Conservation (phyloP, 2,329 filamentous ascomycete species). For the Aureobasidium pullulans region DNA sequence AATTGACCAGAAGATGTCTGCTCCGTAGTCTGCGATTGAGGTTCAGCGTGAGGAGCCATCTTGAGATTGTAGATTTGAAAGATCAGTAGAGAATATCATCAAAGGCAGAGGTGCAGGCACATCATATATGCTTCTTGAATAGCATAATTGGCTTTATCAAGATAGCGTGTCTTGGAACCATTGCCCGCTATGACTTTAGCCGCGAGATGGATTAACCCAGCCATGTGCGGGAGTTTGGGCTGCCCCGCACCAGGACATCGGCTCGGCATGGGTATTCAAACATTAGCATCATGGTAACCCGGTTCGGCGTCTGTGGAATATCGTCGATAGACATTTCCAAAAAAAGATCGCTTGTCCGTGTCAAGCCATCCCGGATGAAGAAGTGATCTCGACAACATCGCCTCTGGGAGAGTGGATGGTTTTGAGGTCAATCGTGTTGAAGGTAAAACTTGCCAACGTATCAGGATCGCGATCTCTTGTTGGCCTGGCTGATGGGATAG, state of each 20-base stretch:
- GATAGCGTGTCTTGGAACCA: neutral
- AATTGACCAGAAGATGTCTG: neutral
- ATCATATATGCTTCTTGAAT: neutral
- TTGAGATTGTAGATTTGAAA: neutral
- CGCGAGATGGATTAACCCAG: slow-evolving; percentile 5
- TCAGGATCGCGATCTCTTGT: neutral
- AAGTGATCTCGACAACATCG: neutral
- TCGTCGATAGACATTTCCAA: too few species aligned
- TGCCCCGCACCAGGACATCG: neutral
- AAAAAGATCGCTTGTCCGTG: neutral
- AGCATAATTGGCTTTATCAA: slow-evolving; percentile 9
- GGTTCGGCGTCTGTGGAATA: too few species aligned
- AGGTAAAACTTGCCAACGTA: neutral
- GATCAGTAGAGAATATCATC: too few species aligned
- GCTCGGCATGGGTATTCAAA: neutral
- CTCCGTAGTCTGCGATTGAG: neutral
- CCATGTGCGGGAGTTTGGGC: neutral
- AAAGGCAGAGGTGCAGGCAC: neutral
- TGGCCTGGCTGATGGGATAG: neutral
- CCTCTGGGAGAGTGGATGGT: neutral
- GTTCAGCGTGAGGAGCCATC: slow-evolving; percentile 9
- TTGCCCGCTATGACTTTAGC: neutral
- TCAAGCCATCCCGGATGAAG: neutral
- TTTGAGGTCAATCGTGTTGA: neutral
- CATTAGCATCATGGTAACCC: too few species aligned